Evolutionary conservation across 2,329 filamentous ascomycete species (phyloP), one percentile per base, ranked within the genome.

Genomic region (Coleophoma eucalyptorum): DNA sequence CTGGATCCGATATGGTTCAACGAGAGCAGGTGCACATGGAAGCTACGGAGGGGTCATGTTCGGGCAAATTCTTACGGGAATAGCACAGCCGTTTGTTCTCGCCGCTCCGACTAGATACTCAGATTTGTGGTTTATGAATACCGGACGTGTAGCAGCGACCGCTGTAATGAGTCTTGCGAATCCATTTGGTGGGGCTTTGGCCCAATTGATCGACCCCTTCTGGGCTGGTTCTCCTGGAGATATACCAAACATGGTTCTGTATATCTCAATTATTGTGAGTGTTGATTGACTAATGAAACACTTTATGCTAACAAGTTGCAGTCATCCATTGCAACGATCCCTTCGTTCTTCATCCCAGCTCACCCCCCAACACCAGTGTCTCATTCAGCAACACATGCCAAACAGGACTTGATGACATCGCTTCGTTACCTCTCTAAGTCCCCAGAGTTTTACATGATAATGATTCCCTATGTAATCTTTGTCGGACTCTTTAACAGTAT

Each of bases 401-500:
- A 85, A 62, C 69, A 78, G 31, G 63, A 69, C 8, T 67, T 86
- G 16, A 67, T 67, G 64, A 76, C 56, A 55, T 90, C 71, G 3
- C 53, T 81, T 20, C 64, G 72, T 7, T 78, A 80, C 16, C 68
- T 92, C 42, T 64, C 77, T 43, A 66, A 63, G 32, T 88, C 83
- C 5, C 74, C 80, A 16, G 86, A 93, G 65, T 87, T 96, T 69
- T 96, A 85, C 79, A 79, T 96, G 55, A 71, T 97, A 57, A 74
- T 92, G 54, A 62, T 92, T 53, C 86, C 92, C n/a, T 97, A 93
- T 71, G 73, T 81, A 57, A 70, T 92, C 61, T 96, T 91, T 68
- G 89, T 96, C 54, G 91, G 88, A 61, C 86, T 94, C 73, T 99
- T 99, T 83, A 97, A 97, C 77, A 87, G 87, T 58, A 76, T 92